Evolutionary conservation across 495 filamentous ascomycete genomes (phyloP), one percentile per base, ranked within the genome.

Genomic region (Lasiosphaeriaceae sp.): DNA sequence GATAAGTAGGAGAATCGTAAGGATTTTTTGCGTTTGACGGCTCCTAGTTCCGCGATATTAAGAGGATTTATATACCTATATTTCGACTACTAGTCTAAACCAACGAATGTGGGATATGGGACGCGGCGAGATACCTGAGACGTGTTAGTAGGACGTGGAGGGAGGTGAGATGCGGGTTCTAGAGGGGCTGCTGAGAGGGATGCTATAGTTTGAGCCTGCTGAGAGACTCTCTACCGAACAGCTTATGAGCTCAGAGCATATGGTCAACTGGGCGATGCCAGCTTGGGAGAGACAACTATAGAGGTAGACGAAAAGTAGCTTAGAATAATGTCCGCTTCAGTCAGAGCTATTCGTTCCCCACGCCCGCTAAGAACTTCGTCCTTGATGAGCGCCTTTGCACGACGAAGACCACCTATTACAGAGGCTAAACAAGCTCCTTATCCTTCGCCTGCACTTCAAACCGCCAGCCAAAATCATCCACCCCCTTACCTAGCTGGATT

Each of bases 121-220:
- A 35, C 62, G 67, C 45, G 66, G 65, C 19, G 61, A 69, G 57
- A 65, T 57, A 29, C 60, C 56, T 31, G 51, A 64, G 60, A 60
- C 58, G 21, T 71, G 68, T 39, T 52, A 70, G 64, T 70, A 56
- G 68, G 66, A 68, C 60, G 46, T 31, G 26, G 26, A 31, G 26
- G 26, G 26, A 9, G 26, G 26, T 31, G 70, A 74, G 66, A 45
- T 67, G 49, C 48, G 47, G 56, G 61, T 55, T 46, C 59, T 74
- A 51, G 69, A 66, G 62, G 61, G 67, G n/a, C 56, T 74, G 37
- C 64, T 74, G 17, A 57, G 54, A 62, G 65, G 57, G 12, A 71
- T 73, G 69, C 47, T 73, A 61, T 50, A 60, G 34, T 74, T 64
- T 65, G 70, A 73, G 55, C 72, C 70, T 23, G 44, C 56, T n/a